Percentiles rank a stretch among this genome's conserved stretches.
Evolutionary conservation across 2,329 filamentous ascomycete genomes (phyloP).

Genomic region (Alternaria gaisen): DNA sequence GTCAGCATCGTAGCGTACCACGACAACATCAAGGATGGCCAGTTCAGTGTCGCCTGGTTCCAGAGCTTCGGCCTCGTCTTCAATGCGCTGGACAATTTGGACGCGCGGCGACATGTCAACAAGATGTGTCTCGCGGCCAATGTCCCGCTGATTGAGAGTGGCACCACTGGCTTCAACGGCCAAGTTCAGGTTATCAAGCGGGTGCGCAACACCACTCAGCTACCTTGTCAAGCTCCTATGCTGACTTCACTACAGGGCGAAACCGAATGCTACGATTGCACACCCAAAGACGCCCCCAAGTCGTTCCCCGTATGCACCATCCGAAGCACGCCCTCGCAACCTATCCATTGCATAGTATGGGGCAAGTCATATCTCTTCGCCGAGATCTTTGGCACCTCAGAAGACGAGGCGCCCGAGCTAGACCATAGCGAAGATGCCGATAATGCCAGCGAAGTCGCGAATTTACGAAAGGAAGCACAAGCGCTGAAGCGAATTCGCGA

Average conservation of each 20-base stretch:
- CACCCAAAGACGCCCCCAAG: conserved; percentile 87
- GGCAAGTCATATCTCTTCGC: conserved; percentile 95
- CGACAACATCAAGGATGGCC: conserved; percentile 89
- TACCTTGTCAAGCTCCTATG: neutral
- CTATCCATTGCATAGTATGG: conserved; percentile 99
- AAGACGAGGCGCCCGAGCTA: conserved; percentile 81
- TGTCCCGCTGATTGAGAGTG: conserved; percentile 92
- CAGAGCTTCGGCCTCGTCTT: conserved; percentile 84
- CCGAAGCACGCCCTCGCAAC: conserved; percentile 91
- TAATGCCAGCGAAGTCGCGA: conserved; percentile 87
- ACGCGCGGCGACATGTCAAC: conserved; percentile 93
- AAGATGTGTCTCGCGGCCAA: conserved; percentile 94
- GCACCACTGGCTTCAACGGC: conserved; percentile 96
- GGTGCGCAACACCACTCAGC: conserved; percentile 45
- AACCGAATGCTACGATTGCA: conserved; percentile 97
- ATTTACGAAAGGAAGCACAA: conserved; percentile 82
- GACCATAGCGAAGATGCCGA: conserved; percentile 83
- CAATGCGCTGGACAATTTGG: conserved; percentile 95
- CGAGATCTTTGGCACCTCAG: conserved; percentile 91
- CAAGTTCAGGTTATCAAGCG: conserved; percentile 97
- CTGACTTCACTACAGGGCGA: conserved; percentile 61
- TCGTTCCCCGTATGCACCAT: conserved; percentile 97
- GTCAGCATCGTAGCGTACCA: conserved; percentile 89
- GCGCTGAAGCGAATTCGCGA: conserved; percentile 84
- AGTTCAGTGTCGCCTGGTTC: conserved; percentile 92